Base-by-base conservation (phyloP, 192 early-diverging fungal genomes). In the Coemansia sp. region DNA sequence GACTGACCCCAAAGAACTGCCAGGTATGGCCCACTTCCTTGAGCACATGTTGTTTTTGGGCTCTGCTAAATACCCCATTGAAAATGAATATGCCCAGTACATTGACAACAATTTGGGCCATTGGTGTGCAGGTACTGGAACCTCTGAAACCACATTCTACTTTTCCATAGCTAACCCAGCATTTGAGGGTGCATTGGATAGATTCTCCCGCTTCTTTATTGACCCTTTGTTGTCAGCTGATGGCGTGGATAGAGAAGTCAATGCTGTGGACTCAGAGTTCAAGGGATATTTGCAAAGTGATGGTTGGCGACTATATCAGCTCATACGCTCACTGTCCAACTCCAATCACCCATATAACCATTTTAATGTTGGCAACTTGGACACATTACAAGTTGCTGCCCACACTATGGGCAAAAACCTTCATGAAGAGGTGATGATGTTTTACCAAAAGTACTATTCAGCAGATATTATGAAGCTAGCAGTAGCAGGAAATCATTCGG, bases 181-280 rank as follows among this genome's bases (percentile, higher is more conserved):
- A 47, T 63, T 89, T 19, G 85, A 85, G 56, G 82, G 66, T 27
- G 84, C 82, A 9, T 64, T 89, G 37, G 87, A 86, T 57, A 67
- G 87, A 37, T 89, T 93, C 61, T 82, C 92, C 0, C 87, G 91
- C 59, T 95, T 94, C 69, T 97, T 97, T 68, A 90, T 91, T 16
- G 76, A 82, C 12, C 93, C 94, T 4, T 82, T 94, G 29, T 93
- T 96, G 75, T 80, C 82, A 25, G 86, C 86, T 19, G 84, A 83
- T 21, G 88, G 90, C 63, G 92, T 89, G 11, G 93, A 94, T 22
- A 84, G 91, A 23, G 94, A 98, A 72, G 68, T 96, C 56, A 80
- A 86, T n/a, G 93, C 93, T 1, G 93, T 98, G 7, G 93, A 98
- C 71, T 95, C 94, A 1, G 96, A 98, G 62, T 90, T 90, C 78